Base-by-base conservation (phyloP, 257 asterid genomes). In the Linaria vulgaris region DNA sequence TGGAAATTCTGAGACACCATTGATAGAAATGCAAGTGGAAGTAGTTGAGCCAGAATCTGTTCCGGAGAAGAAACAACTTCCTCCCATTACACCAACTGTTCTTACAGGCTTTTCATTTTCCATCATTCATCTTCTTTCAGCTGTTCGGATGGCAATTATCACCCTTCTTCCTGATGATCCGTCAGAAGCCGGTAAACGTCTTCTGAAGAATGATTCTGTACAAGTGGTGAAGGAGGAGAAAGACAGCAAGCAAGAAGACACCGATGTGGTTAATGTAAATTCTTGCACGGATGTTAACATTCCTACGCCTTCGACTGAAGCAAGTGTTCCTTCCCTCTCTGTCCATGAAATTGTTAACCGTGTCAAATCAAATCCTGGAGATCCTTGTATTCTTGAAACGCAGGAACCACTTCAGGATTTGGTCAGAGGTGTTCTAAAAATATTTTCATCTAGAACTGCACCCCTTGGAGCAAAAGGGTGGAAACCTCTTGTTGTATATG, bases 401-500 rank as follows among this genome's bases (percentile, higher is more conserved):
- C 95, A 85, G 71, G 99, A 94, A 72, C 99, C 99, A 41, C 99
- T 90, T 70, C 97, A 82, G 75, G 99, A 94, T 82, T 76, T 94
- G 77, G 67, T 90, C 67, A 88, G 99, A 78, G 99, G 99, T 44
- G 99, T 94, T 64, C 77, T 94, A 44, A 94, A 90, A 74, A 85
- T 94, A 67, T 83, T 90, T 61, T 81, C 94, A 44, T 94, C 97
- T 45, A 84, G 79, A 81, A 94, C 96, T 46, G 96, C 99, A 31
- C 99, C 99, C 38, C 77, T 88, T 22, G 99, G 97, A 57, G 99
- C 99, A 46, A 94, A 94, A 80, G 99, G 96, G 64, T 94, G 99
- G 99, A 94, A 94, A 77, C 79, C 96, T 15, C 96, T 90, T 56
- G 95, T 84, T 27, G 84, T 81, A 31, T 94, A 85, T 73, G 95